These are phyloP conservation scores for Fistulinella staudtii DNA, from an alignment of 1,284 basidiomycete species.

Conservation along the genomic window DNA sequence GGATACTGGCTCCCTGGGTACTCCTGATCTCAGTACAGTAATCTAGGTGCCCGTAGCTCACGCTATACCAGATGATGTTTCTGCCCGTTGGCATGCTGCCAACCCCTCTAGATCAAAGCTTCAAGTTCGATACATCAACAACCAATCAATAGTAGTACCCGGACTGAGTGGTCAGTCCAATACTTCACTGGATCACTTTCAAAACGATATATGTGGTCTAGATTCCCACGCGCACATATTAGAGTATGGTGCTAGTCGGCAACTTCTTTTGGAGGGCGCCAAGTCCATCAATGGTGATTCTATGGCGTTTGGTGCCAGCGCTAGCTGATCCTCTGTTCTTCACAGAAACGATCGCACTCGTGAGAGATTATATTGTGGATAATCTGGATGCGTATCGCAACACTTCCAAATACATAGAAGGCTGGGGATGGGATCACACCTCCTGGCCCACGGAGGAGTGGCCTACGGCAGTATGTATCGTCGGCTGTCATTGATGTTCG, in stretches of 20 bases:
- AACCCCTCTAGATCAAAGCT: slow-evolving; percentile 24
- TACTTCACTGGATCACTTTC: slow-evolving; percentile 10
- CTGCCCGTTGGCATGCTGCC: slow-evolving; percentile 36
- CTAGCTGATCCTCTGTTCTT: neutral
- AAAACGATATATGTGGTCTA: slow-evolving; percentile 22
- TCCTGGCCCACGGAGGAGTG: slow-evolving; percentile 61
- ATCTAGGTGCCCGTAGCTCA: slow-evolving; percentile 1
- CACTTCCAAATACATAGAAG: slow-evolving; percentile 65
- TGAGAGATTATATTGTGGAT: slow-evolving; percentile 62
- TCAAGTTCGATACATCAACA: slow-evolving; percentile 46
- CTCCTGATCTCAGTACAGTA: slow-evolving; percentile 20
- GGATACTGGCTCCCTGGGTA: slow-evolving; percentile 56
- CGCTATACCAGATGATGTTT: slow-evolving; percentile 42
- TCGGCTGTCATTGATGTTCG: neutral
- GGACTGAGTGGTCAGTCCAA: slow-evolving; percentile 57
- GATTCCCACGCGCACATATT: slow-evolving; percentile 83
- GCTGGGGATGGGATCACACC: slow-evolving; percentile 93
- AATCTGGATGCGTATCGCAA: slow-evolving; percentile 53
- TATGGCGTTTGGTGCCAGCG: neutral
- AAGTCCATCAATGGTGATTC: slow-evolving; percentile 51
- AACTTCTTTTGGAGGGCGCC: slow-evolving; percentile 64
- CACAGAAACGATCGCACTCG: slow-evolving; percentile 60
- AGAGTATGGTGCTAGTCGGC: slow-evolving; percentile 66
- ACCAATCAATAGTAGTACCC: slow-evolving; percentile 59
- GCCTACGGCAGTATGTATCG: slow-evolving; percentile 62